Evolutionary conservation across 2,329 filamentous ascomycete species (phyloP).

Genomic region (Aspergillus piperis): DNA sequence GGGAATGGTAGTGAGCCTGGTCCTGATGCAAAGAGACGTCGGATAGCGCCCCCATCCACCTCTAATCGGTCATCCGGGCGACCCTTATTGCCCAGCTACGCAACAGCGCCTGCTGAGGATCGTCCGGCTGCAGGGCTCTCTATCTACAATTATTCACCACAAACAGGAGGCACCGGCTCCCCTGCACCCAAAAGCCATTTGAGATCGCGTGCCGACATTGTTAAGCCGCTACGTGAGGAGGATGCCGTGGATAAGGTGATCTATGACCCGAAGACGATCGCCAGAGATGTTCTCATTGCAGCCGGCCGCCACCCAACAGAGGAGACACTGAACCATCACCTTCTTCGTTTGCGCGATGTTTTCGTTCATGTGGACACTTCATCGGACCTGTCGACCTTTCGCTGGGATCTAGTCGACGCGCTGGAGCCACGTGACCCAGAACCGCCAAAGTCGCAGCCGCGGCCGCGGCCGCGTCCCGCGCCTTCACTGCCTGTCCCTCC

Average conservation of each 20-base stretch:
- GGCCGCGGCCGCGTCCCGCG: constrained; percentile 11
- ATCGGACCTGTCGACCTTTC: constrained; percentile 59
- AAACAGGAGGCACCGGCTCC: background rate
- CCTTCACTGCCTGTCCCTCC: background rate
- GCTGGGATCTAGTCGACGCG: constrained; percentile 62
- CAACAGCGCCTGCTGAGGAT: background rate
- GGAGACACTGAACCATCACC: constrained; percentile 60
- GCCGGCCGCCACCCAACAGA: constrained; percentile 63
- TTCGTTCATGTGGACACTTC: constrained; percentile 47
- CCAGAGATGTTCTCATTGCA: constrained; percentile 63
- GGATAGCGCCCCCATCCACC: constrained; percentile 9
- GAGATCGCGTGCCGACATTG: constrained; percentile 38
- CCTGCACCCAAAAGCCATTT: constrained; percentile 23
- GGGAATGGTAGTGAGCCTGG: background rate
- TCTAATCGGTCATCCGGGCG: background rate
- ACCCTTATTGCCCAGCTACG: background rate
- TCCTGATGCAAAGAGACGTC: constrained; percentile 18
- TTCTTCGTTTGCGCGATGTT: constrained; percentile 50
- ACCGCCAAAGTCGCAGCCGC: background rate
- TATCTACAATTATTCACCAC: background rate
- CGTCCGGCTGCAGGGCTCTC: constrained; percentile 1
- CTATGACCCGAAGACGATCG: constrained; percentile 65
- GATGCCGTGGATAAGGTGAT: constrained; percentile 48
- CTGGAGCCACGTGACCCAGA: constrained; percentile 16
- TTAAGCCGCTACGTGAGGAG: constrained; percentile 45